phyloP scores from a whole-genome alignment of 176 grass and related monocot species.

The Carex pumila region DNA sequence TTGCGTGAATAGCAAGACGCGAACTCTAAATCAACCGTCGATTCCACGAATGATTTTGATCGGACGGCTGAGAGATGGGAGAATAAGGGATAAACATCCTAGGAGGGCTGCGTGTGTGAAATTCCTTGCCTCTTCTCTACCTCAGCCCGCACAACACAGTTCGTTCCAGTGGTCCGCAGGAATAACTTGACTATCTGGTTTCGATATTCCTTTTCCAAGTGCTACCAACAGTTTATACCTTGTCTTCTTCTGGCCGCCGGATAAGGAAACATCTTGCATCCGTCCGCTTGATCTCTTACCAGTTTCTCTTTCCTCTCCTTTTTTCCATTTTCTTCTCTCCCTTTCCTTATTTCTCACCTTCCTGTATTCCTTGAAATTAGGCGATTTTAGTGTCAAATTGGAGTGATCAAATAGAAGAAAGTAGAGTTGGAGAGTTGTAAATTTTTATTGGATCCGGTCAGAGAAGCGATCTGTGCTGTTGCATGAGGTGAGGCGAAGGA shows the following conservation, averaged over 20 bases:
- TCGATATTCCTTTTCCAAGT: background rate
- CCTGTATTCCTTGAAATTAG: constrained; percentile 3
- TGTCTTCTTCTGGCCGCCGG: constrained; percentile 14
- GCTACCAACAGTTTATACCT: background rate
- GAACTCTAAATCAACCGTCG: background rate
- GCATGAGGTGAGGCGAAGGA: background rate
- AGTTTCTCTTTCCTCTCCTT: background rate
- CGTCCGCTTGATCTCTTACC: constrained; percentile 11
- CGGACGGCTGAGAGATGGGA: background rate
- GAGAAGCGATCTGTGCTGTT: background rate
- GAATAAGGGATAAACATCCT: background rate
- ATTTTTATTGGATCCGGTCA: background rate
- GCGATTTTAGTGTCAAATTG: constrained; percentile 10
- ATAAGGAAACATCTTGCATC: constrained; percentile 10
- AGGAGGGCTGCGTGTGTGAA: background rate
- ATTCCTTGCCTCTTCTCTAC: background rate
- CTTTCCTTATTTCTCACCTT: background rate
- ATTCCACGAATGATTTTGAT: background rate
- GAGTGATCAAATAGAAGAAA: background rate
- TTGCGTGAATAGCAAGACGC: background rate
- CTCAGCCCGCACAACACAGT: too few species aligned
- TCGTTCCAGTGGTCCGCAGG: background rate
- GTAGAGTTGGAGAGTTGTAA: background rate
- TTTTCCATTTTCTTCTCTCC: background rate
- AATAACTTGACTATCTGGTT: background rate